Evolutionary conservation across 2,329 filamentous ascomycete genomes (phyloP), one percentile per base, ranked within the genome.

Genomic region (Monosporascus cannonballus): DNA sequence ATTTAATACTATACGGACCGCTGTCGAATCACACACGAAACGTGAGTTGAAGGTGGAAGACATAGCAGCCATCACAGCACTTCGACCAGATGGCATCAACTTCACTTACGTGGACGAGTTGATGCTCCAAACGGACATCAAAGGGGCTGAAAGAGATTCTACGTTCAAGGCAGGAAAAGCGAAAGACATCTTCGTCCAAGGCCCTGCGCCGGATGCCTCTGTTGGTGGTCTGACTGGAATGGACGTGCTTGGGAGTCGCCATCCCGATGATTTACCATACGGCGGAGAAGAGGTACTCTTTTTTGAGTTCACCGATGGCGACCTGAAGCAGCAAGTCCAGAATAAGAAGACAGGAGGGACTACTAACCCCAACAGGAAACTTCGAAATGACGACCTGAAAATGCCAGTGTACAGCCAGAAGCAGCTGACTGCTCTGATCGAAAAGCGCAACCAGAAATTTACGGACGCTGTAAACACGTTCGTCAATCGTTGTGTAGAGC

Each of bases 351-450:
- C 87, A 0, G 89, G 88, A 1, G 84, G 92, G 67, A 79, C 85
- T 1, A 83, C 79, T 0, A 87, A 85, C 51, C 79, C 87, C 1
- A 83, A 77, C 14, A 79, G 84, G 53, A 89, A 82, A 63, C 74
- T 91, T 57, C 79, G 83, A 54, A 81, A 92, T 20, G 91, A 96
- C 63, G 84, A 90, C 55, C 67, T 97, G 59, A 95, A 89, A 69
- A 90, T 96, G 84, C 94, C 93, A 0, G 89, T 96, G 8, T 96
- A 85, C 72, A 90, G 90, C 57, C 92, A 96, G 70, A 92, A 92
- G 69, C 90, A 96, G 71, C 90, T 97, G 87, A 85, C 88, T 66
- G 81, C 78, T 50, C 69, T 96, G 59, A 96, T 99, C 61, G 90
- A 93, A 70, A 94, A 93, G 72, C 79, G 94, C 47, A 96, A 96